Evolutionary conservation across 2,329 filamentous ascomycete species (phyloP), one percentile per base, ranked within the genome.

Genomic region (Epichloe bromicola): DNA sequence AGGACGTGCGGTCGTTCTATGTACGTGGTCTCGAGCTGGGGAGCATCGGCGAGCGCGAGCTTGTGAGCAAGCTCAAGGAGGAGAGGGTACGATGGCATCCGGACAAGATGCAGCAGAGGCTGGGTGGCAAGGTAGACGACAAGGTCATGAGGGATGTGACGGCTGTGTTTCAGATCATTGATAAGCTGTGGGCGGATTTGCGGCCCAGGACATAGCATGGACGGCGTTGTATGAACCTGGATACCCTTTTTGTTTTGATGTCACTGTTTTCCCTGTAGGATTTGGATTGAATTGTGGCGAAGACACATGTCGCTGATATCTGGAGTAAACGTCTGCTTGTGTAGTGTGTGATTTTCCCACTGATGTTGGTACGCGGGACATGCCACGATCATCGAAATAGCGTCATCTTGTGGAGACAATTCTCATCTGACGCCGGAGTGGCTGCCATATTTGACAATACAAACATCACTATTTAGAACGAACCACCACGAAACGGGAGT

Each of bases 11-110:
- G 57, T 70, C 70, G 11, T 95, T 95, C 61, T 82, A 93, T 59
- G 71, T 78, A 17, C 61, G 65, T 17, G 73, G 74, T 0, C 61
- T 78, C 20, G 67, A 58, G 38, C 51, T 71, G 20, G 67, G 69
- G 30, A 67, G 70, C 2, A 59, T 72, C 2, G 73, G 73, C 19
- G 70, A 74, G 58, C 67, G 61, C 52, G 68, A 69, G 10, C 73
- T 74, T 48, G 63, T 73, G 19, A 67, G 71, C 7, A 70, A 66
- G 52, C 72, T 97, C 49, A 95, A 95, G 67, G 72, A 80, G 5
- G 93, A 98, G 71, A 80, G 93, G 48, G 83, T 97, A 17, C 77
- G 89, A 15, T 98, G 93, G 93, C 93, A 98, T 71, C 93, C 93
- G 4, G 93, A 98, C 69, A 98, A 97, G 73, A 86, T 97, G 51